Evolutionary conservation across 1,284 basidiomycete species (phyloP).

Genomic region (Gomphus sp.): DNA sequence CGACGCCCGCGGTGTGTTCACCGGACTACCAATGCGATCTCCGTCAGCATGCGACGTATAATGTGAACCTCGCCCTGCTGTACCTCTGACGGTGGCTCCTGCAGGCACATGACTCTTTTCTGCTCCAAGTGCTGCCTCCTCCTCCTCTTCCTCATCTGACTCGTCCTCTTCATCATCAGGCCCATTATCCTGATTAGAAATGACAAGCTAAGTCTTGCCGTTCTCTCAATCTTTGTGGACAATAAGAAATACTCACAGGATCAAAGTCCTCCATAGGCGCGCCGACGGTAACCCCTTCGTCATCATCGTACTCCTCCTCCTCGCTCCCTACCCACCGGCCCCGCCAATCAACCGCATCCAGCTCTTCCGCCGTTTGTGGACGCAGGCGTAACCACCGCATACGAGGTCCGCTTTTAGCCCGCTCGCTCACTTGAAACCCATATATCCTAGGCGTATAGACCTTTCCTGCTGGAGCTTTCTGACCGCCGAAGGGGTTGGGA

Average conservation of each 20-base stretch:
- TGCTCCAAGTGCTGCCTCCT: slow-evolving; percentile 16
- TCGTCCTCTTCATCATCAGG: slow-evolving; percentile 56
- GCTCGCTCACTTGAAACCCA: slow-evolving; percentile 79
- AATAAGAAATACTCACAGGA: slow-evolving; percentile 60
- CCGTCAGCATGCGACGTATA: not conserved
- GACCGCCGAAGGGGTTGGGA: slow-evolving; percentile 80
- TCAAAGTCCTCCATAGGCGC: slow-evolving; percentile 78
- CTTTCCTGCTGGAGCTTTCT: slow-evolving; percentile 76
- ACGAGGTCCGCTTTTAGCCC: slow-evolving; percentile 83
- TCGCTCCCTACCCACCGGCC: slow-evolving; percentile 62
- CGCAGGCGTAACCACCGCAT: slow-evolving; percentile 94
- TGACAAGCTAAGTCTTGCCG: not conserved
- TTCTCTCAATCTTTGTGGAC: not conserved
- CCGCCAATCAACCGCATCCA: slow-evolving; percentile 81
- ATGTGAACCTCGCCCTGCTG: slow-evolving; percentile 5
- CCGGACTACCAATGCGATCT: slow-evolving; percentile 4
- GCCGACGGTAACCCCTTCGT: slow-evolving; percentile 57
- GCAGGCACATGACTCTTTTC: not conserved
- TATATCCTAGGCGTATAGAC: slow-evolving; percentile 94
- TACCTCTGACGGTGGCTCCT: slow-evolving; percentile 4
- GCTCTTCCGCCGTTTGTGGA: slow-evolving; percentile 70
- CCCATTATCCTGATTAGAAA: slow-evolving; percentile 41
- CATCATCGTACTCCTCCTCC: slow-evolving; percentile 53
- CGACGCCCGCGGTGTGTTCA: slow-evolving; percentile 3
- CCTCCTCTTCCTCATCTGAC: slow-evolving; percentile 39